Conservation (phyloP, 305 asterid species). For the Fraxinus paxiana region DNA sequence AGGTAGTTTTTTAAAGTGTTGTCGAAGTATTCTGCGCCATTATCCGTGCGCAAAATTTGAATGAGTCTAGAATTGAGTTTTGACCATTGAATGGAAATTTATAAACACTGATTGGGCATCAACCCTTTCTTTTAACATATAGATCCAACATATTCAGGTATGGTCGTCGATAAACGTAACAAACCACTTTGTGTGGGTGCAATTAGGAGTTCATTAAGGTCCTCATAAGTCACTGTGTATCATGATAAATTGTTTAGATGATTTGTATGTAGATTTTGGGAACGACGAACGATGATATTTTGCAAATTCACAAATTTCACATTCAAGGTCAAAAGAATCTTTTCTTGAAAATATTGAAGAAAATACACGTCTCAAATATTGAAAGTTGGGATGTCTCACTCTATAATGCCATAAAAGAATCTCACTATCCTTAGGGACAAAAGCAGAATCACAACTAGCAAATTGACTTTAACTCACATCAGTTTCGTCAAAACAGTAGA, state of each 20-base stretch:
- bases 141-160: neutral
- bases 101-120: neutral
- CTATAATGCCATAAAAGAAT: neutral
- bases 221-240: neutral
- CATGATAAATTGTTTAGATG: neutral
- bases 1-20: neutral
- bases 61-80: neutral
- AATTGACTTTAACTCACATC: neutral
- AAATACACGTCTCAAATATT: neutral
- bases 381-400: neutral
- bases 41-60: neutral
- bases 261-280: neutral
- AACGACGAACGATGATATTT: neutral
- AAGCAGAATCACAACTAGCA: neutral
- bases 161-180: neutral
- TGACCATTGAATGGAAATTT: neutral
- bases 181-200: neutral
- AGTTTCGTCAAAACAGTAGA: too few relatives aligned
- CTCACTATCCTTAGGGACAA: neutral
- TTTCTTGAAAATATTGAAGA: neutral
- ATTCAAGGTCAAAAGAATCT: neutral
- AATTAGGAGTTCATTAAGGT: neutral
- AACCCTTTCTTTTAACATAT: neutral
- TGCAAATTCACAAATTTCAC: neutral
- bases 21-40: neutral